These are phyloP conservation scores for Lithospermum erythrorhizon DNA, from an alignment of 257 asterid genomes.

Conservation along the genomic window DNA sequence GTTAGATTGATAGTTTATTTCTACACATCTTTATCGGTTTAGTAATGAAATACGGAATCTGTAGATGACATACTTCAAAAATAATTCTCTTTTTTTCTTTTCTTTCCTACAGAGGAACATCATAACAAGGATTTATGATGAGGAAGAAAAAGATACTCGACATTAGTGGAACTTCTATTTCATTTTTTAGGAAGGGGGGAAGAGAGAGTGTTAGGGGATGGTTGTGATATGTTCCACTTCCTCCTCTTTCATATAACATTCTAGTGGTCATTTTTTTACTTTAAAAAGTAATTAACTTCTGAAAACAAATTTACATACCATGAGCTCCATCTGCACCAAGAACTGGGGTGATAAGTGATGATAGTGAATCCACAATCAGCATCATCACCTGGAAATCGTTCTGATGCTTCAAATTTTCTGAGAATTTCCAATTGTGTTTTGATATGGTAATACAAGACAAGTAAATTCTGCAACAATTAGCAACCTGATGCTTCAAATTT, in stretches of 20 bases:
- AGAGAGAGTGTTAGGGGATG: no score
- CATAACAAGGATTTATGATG: neutral
- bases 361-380: slow-evolving; percentile 73
- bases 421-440: slow-evolving; percentile 3
- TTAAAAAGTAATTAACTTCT: neutral
- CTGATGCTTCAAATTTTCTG: slow-evolving; percentile 22
- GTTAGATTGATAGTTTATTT: neutral
- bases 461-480: neutral
- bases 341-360: slow-evolving; percentile 75
- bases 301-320: slow-evolving; percentile 26
- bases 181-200: neutral
- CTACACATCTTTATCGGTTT: neutral
- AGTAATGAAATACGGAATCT: neutral
- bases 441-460: neutral
- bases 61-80: neutral
- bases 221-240: neutral
- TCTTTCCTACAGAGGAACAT: neutral
- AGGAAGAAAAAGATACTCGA: neutral
- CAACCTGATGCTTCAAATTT: slow-evolving; percentile 53
- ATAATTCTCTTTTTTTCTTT: no score
- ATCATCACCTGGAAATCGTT: slow-evolving; percentile 31
- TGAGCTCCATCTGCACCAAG: slow-evolving; percentile 70
- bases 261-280: no score
- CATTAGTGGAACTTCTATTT: neutral
- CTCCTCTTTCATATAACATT: neutral